Evolutionary conservation across 2,329 filamentous ascomycete species (phyloP).

Genomic region (Pseudogymnoascus sp.): DNA sequence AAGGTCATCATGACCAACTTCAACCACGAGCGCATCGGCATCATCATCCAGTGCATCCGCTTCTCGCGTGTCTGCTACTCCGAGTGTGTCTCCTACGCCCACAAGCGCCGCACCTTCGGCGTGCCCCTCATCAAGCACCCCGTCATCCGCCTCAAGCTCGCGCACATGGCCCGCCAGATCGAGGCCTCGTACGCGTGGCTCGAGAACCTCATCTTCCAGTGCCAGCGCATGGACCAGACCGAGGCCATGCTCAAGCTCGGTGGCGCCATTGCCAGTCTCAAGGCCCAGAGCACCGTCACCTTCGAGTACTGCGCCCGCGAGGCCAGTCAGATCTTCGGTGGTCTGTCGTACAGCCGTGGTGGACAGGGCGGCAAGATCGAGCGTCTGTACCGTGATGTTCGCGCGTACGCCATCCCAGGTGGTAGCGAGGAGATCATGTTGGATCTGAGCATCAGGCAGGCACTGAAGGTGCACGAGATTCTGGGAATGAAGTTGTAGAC

Average conservation of each 20-base stretch:
- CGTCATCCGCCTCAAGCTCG: slow-evolving; percentile 94
- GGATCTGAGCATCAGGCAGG: slow-evolving; percentile 89
- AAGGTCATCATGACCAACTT: slow-evolving; percentile 99
- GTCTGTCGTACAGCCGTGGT: slow-evolving; percentile 82
- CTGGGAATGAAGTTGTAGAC: slow-evolving; percentile 86
- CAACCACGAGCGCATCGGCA: slow-evolving; percentile 98
- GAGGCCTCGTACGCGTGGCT: slow-evolving; percentile 97
- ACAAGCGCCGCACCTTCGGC: slow-evolving; percentile 95
- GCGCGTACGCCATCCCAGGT: slow-evolving; percentile 93
- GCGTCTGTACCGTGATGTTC: slow-evolving; percentile 86
- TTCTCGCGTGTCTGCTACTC: slow-evolving; percentile 97
- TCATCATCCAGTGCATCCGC: slow-evolving; percentile 93
- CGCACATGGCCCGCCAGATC: slow-evolving; percentile 96
- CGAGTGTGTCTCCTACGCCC: slow-evolving; percentile 90
- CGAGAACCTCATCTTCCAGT: slow-evolving; percentile 91
- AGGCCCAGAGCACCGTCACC: slow-evolving; percentile 87
- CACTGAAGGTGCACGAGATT: slow-evolving; percentile 77
- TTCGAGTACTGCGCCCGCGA: slow-evolving; percentile 98
- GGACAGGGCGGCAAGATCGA: slow-evolving; percentile 95
- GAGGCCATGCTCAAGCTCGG: slow-evolving; percentile 95
- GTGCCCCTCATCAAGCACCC: slow-evolving; percentile 95
- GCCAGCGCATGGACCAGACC: slow-evolving; percentile 83
- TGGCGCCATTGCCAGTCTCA: slow-evolving; percentile 85
- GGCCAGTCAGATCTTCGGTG: slow-evolving; percentile 95
- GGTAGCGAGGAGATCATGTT: slow-evolving; percentile 98